Conservation (phyloP, 2,329 filamentous ascomycete genomes). For the Amauroascus verrucosus region DNA sequence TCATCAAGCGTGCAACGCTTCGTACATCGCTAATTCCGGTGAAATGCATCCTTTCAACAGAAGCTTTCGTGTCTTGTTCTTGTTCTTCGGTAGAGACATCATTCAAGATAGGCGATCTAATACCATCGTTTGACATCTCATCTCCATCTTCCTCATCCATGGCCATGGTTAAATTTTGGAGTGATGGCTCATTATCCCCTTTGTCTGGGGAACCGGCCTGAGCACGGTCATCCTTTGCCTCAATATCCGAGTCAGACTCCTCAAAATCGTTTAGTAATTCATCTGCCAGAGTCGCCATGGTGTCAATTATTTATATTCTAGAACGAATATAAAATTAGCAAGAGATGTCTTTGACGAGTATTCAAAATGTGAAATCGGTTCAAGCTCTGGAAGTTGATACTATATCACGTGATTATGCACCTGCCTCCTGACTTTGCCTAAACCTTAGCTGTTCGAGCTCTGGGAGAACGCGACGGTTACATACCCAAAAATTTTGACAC, state of each 20-base stretch:
- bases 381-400: no score
- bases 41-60: conserved; percentile 73
- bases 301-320: no score
- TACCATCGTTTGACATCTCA: conserved; percentile 1
- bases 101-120: conserved; percentile 10
- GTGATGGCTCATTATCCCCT: conserved; percentile 15
- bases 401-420: no score
- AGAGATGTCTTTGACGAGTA: no score
- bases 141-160: conserved; percentile 22
- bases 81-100: conserved; percentile 32
- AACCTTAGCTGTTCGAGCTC: no score
- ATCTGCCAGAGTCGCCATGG: conserved; percentile 83
- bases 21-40: conserved; percentile 65
- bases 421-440: no score
- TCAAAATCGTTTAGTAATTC: conserved; percentile 88
- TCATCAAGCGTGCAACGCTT: conserved; percentile 70
- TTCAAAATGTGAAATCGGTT: no score
- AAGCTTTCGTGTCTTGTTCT: conserved; percentile 60
- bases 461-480: no score
- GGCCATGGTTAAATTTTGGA: conserved; percentile 14
- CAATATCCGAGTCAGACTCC: conserved; percentile 68
- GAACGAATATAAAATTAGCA: no score
- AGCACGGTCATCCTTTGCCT: conserved; percentile 47
- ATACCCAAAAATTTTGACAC: neutral
- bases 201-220: conserved; percentile 31